Evolutionary conservation across 176 grass and related monocot genomes (phyloP), one percentile per base, ranked within the genome.

Genomic region (Typha latifolia): DNA sequence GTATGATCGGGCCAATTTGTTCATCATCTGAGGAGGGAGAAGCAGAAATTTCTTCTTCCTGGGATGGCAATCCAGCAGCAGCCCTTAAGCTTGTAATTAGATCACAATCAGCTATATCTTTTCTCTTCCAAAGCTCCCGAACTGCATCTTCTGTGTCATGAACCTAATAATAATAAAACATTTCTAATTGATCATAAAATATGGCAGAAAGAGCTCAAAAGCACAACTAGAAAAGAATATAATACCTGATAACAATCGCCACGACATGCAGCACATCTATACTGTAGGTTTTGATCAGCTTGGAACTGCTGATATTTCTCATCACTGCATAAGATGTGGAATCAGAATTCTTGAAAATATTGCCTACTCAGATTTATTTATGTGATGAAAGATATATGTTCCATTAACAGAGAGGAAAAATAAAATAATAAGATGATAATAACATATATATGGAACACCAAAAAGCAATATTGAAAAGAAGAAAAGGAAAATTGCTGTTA

Each of bases 301-400:
- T 97, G 88, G 32, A 92, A 97, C 62, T 90, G 85, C 64, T 91
- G 88, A 72, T 97, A 97, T 70, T 90, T 97, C 55, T 97, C 94
- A 70, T 97, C 94, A 55, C 94, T 97, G 80, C 48, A 23, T 16
- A 84, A 74, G 52, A 79, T 22, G n/a, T 53, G 49, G 21, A 12
- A 82, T 32, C 5, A 51, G 71, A 76, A 77, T 62, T 1, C n/a
- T 52, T 32, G 52, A 47, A 79, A 51, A 43, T 26, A 21, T 59
- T 59, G n/a, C 27, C 27, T 29, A 29, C 27, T 55, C 2, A 21
- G 4, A 16, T 19, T 59, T 19, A 12, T 19, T 59, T 19, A 59
- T 59, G n/a, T 21, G 53, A n/a, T n/a, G 18, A 2, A 19, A 59
- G 16, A 9, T 6, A 19, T 22, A 0, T 21, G 10, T 18, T 22